Conservation (phyloP, 2,329 filamentous ascomycete genomes). For the Aspergillus sp. region DNA sequence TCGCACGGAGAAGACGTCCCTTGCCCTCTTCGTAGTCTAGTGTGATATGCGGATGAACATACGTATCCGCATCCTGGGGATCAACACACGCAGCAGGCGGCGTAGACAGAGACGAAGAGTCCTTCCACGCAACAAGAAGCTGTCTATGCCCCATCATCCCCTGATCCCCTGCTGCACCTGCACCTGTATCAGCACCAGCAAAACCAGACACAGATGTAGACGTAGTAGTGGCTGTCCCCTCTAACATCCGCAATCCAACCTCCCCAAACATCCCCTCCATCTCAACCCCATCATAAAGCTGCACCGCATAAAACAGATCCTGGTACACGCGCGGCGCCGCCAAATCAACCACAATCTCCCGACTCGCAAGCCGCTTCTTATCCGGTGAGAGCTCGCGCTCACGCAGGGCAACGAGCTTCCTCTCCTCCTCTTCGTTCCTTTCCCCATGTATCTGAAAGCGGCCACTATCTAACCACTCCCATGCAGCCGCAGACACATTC, state of each 20-base stretch:
- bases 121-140: background rate
- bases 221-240: background rate
- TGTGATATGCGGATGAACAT: background rate
- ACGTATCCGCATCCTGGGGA: background rate
- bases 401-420: background rate
- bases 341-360: background rate
- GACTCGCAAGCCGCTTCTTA: background rate
- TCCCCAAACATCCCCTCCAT: background rate
- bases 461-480: background rate
- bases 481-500: background rate
- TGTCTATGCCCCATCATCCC: background rate
- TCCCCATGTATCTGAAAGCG: too few species aligned
- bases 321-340: background rate
- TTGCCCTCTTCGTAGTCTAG: background rate
- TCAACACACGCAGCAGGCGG: background rate
- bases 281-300: background rate
- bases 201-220: background rate
- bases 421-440: background rate
- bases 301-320: background rate
- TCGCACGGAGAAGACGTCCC: background rate
- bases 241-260: background rate
- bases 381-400: background rate
- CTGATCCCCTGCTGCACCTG: background rate
- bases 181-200: background rate
- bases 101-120: background rate